Base-by-base conservation (phyloP, 768 basidiomycete genomes). In the Clathrus columnatus region DNA sequence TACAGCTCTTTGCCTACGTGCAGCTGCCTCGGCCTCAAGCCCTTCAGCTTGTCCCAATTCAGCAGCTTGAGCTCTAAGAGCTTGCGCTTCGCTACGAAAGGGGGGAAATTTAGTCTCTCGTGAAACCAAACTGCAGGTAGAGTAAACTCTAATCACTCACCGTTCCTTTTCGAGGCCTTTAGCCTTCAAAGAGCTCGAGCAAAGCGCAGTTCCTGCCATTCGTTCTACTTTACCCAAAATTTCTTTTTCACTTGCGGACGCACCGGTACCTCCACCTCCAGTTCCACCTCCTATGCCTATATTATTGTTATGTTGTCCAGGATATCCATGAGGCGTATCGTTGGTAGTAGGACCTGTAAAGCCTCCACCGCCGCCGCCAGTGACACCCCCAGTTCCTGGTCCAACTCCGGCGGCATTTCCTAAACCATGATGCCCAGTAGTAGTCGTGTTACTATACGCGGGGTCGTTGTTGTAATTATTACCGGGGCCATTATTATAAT, bases 31-130 rank as follows among this genome's bases (percentile, higher is more conserved):
- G 4, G 66, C 66, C 63, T 81, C 80, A 5, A 81, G 68, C 11
- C 75, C 72, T 63, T 81, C 77, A 17, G 80, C 80, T 61, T 80
- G 76, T 2, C 73, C 69, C 18, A 81, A 66, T 61, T 81, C 80
- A 6, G 65, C 63, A 24, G 72, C 70, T 63, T 81, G 79, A 8
- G 70, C 51, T 57, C 75, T 75, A 36, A 73, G 57, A 0, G 72
- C 65, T 24, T 73, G 68, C 0, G 78, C 79, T 65, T 79, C 77
- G 50, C 75, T 75, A 50, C 5, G 23, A 30, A 53, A 24, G 11
- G 11, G 23, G 24, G 44, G 7, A 14, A 5, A 5, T n/a, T 51
- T 43, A 56, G 47, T 36, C n/a, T 11, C 17, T 14, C 41, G 44
- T 32, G 18, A n/a, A n/a, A 16, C 32, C 11, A 8, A 24, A 28